Evolutionary conservation across 2,329 filamentous ascomycete genomes (phyloP), one percentile per base, ranked within the genome.

Genomic region (Paraphaeosphaeria minitans): DNA sequence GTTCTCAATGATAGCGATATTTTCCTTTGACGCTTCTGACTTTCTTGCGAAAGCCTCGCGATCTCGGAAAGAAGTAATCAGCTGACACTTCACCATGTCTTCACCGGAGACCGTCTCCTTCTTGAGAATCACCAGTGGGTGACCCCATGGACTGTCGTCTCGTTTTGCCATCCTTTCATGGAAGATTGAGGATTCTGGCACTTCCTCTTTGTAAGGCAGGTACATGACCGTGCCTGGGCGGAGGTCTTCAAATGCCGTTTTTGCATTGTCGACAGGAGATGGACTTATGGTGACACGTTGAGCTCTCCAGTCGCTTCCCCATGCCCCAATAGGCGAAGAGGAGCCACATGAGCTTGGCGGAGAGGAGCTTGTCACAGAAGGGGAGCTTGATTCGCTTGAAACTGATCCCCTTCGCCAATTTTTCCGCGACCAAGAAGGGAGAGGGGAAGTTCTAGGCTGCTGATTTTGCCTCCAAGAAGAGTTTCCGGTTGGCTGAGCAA

Each of bases 81-180:
- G 14, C 10, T 12, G 51, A 39, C 41, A 58, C 14, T 39, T 19
- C 39, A 53, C 56, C 4, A 46, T 54, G 9, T 48, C 35, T 13
- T n/a, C 19, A 8, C 9, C 7, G 19, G 37, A 43, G 2, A 9
- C 19, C 8, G 7, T 10, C 19, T 41, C 24, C 21, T 50, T 55
- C 19, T 42, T 24, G 14, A 53, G 37, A 16, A 58, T 27, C 13
- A 58, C 51, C n/a, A 58, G 27, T n/a, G 56, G 56, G 51, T 58
- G 56, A 3, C 33, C 37, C 22, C 22, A 58, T 5, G 50, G 50
- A 6, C 49, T 21, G 24, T 49, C 41, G 27, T 12, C 22, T 10
- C 41, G 33, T 41, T 5, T 6, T 5, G 13, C 29, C 50, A 49
- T 14, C 22, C 24, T 31, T 22, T 39, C 27, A 19, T 42, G 31